Evolutionary conservation across 2,329 filamentous ascomycete genomes (phyloP).

Genomic region (Fusarium agapanthi): DNA sequence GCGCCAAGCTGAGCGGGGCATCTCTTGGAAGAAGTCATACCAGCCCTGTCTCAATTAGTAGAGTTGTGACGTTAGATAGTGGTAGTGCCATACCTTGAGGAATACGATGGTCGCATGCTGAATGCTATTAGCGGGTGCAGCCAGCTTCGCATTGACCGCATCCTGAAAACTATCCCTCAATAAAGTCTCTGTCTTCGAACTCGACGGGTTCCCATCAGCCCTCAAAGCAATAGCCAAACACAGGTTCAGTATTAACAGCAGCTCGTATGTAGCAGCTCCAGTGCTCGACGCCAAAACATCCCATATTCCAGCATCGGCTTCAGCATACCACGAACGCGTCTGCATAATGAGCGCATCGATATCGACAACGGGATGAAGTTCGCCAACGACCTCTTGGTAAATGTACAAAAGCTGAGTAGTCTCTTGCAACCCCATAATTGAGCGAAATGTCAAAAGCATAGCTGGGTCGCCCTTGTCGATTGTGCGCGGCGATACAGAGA

Average conservation of each 20-base stretch:
- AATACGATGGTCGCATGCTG: conserved; percentile 22
- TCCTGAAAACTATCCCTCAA: conserved; percentile 22
- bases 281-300: conserved; percentile 15
- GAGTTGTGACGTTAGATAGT: fast-evolving
- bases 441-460: conserved; percentile 19
- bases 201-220: conserved; percentile 1
- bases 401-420: conserved; percentile 11
- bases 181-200: conserved; percentile 1
- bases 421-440: conserved; percentile 10
- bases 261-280: conserved; percentile 1
- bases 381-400: conserved; percentile 22
- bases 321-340: conserved; percentile 14
- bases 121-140: conserved; percentile 19
- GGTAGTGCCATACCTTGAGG: not conserved
- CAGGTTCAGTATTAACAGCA: conserved; percentile 14
- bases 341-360: conserved; percentile 8
- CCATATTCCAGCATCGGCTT: conserved; percentile 14
- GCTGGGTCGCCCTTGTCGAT: conserved; percentile 16
- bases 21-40: conserved; percentile 41
- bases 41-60: not conserved
- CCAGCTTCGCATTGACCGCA: conserved; percentile 24
- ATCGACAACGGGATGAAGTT: conserved; percentile 23
- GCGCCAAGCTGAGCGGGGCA: conserved; percentile 37
- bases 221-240: conserved; percentile 17
- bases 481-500: not conserved